Base-by-base conservation (phyloP, 2,329 filamentous ascomycete genomes). In the Fusarium musae region DNA sequence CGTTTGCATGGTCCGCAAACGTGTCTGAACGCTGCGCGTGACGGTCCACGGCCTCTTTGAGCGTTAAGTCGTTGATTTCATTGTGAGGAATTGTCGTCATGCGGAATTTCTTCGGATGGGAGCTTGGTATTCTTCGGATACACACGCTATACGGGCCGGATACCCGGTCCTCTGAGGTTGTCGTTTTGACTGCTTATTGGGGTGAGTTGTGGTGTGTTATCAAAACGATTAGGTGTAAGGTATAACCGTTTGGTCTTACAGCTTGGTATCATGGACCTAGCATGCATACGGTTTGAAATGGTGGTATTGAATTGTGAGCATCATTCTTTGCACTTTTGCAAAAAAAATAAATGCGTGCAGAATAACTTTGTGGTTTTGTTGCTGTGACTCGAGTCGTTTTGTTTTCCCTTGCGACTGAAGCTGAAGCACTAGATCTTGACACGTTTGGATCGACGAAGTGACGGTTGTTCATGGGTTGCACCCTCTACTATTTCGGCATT, bases 371-470 rank as follows among this genome's bases (percentile, higher is more conserved):
- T 40, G 13, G 34, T n/a, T 17, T 54, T 26, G 13, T 39, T 21
- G 19, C 32, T 17, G 13, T 54, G 50, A 40, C 19, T 40, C 34
- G 23, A 39, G 32, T n/a, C 5, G 19, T 13, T 52, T n/a, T 54
- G 34, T 28, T 40, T 54, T 40, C 23, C 34, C 23, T 21, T 40
- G 9, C 23, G 36, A 28, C 19, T 36, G 26, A 37, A 43, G 30
- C 50, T 32, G 26, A 37, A 40, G 30, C 53, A 32, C 53, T 75
- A 78, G 28, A 60, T 54, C 44, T 59, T 78, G n/a, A 63, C 54
- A 60, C 76, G 65, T 52, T 78, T 78, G 68, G 76, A 78, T 67
- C 76, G 75, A 49, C 76, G 72, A 36, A 77, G 75, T 16, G 47
- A 37, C 46, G 70, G 61, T 19, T 62, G 63, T 11, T 67, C 63